Percentiles rank a stretch among this genome's conserved stretches.
Evolutionary conservation across 768 basidiomycete species (phyloP).

Genomic region (Xerocomus spinulosus): DNA sequence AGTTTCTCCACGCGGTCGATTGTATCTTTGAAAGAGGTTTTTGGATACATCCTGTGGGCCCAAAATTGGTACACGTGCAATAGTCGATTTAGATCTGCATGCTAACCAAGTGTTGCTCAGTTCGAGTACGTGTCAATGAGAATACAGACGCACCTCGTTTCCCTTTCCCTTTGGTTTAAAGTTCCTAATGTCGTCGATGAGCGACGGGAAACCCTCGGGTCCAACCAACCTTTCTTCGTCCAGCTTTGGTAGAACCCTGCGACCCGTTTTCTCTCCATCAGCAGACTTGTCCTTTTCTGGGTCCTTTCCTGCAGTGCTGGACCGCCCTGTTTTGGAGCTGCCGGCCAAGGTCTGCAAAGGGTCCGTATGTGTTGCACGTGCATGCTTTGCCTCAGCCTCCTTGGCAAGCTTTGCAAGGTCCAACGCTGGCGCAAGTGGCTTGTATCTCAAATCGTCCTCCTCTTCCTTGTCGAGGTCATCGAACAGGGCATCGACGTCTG

Average conservation of each 20-base stretch:
- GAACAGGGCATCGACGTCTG: conserved; percentile 42
- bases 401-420: conserved; percentile 51
- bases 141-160: conserved; percentile 60
- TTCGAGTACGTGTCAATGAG: neutral
- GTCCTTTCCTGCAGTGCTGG: conserved; percentile 4
- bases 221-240: conserved; percentile 76
- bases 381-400: conserved; percentile 50
- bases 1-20: conserved; percentile 82
- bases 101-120: conserved; percentile 38
- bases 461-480: conserved; percentile 47
- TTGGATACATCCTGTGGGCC: conserved; percentile 91
- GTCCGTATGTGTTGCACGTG: conserved; percentile 21
- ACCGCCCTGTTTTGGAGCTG: conserved; percentile 35
- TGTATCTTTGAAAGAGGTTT: conserved; percentile 82
- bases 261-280: conserved; percentile 28
- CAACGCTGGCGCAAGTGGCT: conserved; percentile 46
- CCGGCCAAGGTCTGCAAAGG: conserved; percentile 46
- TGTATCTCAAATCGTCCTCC: conserved; percentile 40
- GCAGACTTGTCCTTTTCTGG: conserved; percentile 8
- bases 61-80: conserved; percentile 89
- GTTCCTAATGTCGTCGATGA: conserved; percentile 71
- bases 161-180: conserved; percentile 88
- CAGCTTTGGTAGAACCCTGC: conserved; percentile 46
- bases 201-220: conserved; percentile 69
- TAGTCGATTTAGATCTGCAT: conserved; percentile 73